Evolutionary conservation across 768 basidiomycete species (phyloP).

Genomic region (Dentipellis fragilis): DNA sequence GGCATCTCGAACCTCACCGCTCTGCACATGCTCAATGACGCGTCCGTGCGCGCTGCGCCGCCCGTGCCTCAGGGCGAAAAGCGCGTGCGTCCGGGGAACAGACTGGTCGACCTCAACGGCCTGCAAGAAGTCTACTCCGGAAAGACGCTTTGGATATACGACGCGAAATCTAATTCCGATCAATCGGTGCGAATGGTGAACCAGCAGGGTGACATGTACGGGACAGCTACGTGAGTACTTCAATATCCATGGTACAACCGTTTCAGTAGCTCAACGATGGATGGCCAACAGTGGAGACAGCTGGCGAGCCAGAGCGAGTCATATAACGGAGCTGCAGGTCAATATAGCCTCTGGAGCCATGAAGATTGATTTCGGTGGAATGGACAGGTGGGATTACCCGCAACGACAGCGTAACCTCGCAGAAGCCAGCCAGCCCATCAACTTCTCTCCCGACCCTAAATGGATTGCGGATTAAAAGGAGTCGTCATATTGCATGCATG

Average conservation of each 20-base stretch:
- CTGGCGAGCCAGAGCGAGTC: constrained; percentile 64
- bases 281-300: constrained; percentile 54
- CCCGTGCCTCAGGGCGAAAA: constrained; percentile 32
- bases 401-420: constrained; percentile 56
- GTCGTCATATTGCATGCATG: too few species aligned
- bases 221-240: constrained; percentile 62
- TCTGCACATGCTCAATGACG: constrained; percentile 63
- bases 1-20: constrained; percentile 55
- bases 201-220: constrained; percentile 48
- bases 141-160: constrained; percentile 68
- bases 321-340: constrained; percentile 66
- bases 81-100: constrained; percentile 40
- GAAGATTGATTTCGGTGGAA: constrained; percentile 67
- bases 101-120: constrained; percentile 49
- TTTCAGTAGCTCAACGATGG: too few species aligned
- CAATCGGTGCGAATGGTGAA: constrained; percentile 59
- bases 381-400: constrained; percentile 60
- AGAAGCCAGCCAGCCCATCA: constrained; percentile 30
- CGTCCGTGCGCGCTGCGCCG: constrained; percentile 51
- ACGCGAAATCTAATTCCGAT: constrained; percentile 53
- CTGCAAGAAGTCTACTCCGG: constrained; percentile 71
- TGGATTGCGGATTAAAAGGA: too few species aligned
- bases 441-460: too few species aligned
- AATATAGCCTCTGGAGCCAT: constrained; percentile 49
- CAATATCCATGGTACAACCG: too few species aligned